Evolutionary conservation across 2,329 filamentous ascomycete genomes (phyloP), one percentile per base, ranked within the genome.

Genomic region (Fusarium coffeatum): DNA sequence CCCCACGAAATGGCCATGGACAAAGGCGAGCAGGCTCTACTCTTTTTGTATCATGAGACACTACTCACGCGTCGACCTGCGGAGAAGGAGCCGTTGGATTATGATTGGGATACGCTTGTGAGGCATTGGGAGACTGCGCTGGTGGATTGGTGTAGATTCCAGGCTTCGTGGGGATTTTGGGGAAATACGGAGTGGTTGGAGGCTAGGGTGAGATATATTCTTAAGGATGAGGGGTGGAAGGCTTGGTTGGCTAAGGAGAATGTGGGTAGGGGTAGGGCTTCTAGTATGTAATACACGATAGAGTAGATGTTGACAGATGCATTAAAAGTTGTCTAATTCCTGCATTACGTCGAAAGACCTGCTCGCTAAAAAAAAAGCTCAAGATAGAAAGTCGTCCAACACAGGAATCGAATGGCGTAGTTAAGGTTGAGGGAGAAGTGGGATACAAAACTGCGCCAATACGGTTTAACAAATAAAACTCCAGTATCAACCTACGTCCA

Each of bases 121-220:
- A 77, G 84, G 22, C 89, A 92, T 69, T 92, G 89, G 89, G 88
- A 92, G 76, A 85, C 84, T 6, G 89, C 90, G 0, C 76, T 92
- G 6, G 88, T 92, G 0, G 90, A 92, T 72, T 92, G 90, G 90
- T 83, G 89, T 63, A 76, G 87, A 8, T 89, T 89, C 55, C 86
- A 88, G 75, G 86, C 86, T 0, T 87, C 85, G 0, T 89, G 87
- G 87, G 87, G 87, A 0, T 88, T 88, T 63, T 89, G 87, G 87
- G 87, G 87, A 0, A 88, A 89, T 40, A 87, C 84, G 0, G 81
- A 84, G 41, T 89, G 87, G 87, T 81, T 89, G 1, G 84, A 88
- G 71, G 85, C 84, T 0, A 81, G 87, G 51, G 86, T 86, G 1
- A 79, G 86, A 42, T 81, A 75, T 4, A 87, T 88, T 46, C 46